Evolutionary conservation across 2,329 filamentous ascomycete species (phyloP).

Genomic region (Aspergillus texensis): DNA sequence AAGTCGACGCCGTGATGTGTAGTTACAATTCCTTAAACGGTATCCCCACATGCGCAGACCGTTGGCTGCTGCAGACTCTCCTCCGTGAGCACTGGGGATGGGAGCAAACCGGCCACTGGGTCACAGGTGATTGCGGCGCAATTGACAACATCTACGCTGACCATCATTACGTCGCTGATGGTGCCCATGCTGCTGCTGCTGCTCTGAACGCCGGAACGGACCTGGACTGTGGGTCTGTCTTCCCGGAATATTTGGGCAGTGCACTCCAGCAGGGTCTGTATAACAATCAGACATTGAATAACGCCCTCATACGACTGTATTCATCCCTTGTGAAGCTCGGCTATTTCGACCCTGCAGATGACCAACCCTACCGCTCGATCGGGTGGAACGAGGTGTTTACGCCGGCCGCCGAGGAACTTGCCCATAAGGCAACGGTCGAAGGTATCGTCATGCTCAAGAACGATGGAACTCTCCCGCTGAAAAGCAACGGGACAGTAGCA

Average conservation of each 20-base stretch:
- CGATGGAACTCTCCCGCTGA: slow-evolving; percentile 48
- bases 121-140: slow-evolving; percentile 66
- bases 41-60: slow-evolving; percentile 63
- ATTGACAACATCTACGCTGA: slow-evolving; percentile 56
- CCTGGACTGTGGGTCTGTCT: no score
- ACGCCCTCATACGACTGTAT: no score
- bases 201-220: slow-evolving; percentile 45
- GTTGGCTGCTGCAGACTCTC: slow-evolving; percentile 60
- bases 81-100: slow-evolving; percentile 67
- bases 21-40: slow-evolving; percentile 66
- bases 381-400: no score
- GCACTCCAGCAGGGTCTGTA: no score
- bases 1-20: slow-evolving; percentile 61
- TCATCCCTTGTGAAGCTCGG: no score
- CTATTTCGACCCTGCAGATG: no score
- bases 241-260: no score
- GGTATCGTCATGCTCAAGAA: slow-evolving; percentile 54
- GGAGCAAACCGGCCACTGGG: slow-evolving; percentile 55
- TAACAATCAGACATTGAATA: no score
- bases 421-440: slow-evolving; percentile 52
- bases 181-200: slow-evolving; percentile 47
- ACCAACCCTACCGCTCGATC: no score
- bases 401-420: slow-evolving; percentile 54
- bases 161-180: slow-evolving; percentile 52
- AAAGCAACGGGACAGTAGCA: slow-evolving; percentile 44